Evolutionary conservation across 768 basidiomycete genomes (phyloP), one percentile per base, ranked within the genome.

Genomic region (Tulasnella sp.): DNA sequence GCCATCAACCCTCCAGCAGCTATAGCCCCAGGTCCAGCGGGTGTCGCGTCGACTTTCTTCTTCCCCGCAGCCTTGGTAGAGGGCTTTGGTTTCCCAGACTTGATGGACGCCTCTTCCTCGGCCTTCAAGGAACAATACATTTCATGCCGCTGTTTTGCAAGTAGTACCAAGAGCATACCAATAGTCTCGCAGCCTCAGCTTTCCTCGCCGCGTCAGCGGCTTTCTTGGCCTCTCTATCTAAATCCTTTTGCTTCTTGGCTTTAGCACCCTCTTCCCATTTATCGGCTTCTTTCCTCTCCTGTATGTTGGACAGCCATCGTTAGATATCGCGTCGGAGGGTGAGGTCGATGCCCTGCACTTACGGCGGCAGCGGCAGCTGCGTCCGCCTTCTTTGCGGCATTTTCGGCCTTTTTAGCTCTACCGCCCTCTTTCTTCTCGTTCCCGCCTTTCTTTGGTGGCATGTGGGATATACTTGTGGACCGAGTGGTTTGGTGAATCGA

Each of bases 401-500:
- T 92, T 66, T 92, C 86, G 23, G 87, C 87, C 69, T 96, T 96
- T 72, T 89, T 92, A 0, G 91, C 84, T 53, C 86, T 71, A 3
- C 92, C 91, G 40, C 80, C 71, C 69, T 94, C 92, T 68, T 94
- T 94, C 81, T 94, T 96, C 57, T 87, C 75, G 74, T 91, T 94
- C 63, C 77, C 80, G 61, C 83, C 86, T 69, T 88, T 69, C 52
- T 55, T 89, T 0, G 92, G 91, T 46, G 92, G 70, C 92, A 93
- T 92, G 29, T 48, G n/a, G n/a, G n/a, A n/a, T n/a, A n/a, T n/a
- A n/a, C n/a, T n/a, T n/a, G n/a, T n/a, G n/a, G n/a, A n/a, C n/a
- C n/a, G n/a, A n/a, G n/a, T n/a, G n/a, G n/a, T n/a, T n/a, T n/a
- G n/a, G n/a, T n/a, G n/a, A n/a, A n/a, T n/a, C n/a, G n/a, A n/a